phyloP scores from a whole-genome alignment of 768 basidiomycete species.

The Cystofilobasidium ferigula region DNA sequence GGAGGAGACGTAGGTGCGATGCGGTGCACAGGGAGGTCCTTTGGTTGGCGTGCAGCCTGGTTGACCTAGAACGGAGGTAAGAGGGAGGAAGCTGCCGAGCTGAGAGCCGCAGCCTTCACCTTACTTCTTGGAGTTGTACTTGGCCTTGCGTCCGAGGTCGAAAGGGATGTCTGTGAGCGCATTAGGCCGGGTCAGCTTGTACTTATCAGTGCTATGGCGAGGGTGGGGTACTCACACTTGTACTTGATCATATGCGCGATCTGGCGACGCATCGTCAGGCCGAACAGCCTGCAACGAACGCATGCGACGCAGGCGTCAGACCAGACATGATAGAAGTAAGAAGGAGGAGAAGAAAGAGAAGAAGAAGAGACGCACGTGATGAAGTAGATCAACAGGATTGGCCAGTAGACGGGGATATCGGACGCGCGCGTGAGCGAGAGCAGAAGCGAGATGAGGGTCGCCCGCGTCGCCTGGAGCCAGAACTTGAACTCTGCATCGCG shows the following conservation, averaged over 20 bases:
- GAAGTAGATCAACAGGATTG: conserved; percentile 95
- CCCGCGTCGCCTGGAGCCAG: conserved; percentile 80
- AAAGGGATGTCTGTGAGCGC: conserved; percentile 22
- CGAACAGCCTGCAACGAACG: conserved; percentile 12
- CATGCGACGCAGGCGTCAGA: neutral
- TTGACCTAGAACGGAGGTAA: too few species aligned
- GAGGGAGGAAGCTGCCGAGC: too few species aligned
- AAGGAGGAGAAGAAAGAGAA: too few species aligned
- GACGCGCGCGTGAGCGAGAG: conserved; percentile 75
- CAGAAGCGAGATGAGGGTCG: conserved; percentile 66
- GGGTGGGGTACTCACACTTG: conserved; percentile 45
- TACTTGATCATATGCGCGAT: conserved; percentile 96
- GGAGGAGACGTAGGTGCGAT: too few species aligned
- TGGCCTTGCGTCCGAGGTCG: conserved; percentile 25
- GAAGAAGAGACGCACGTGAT: conserved; percentile 63
- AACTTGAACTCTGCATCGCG: conserved; percentile 40
- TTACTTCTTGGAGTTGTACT: conserved; percentile 19
- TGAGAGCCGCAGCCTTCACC: too few species aligned
- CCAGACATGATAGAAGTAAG: too few species aligned
- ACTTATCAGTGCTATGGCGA: neutral
- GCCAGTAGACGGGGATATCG: conserved; percentile 98
- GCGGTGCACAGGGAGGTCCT: too few species aligned
- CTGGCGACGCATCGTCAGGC: conserved; percentile 26
- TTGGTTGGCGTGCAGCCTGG: too few species aligned
- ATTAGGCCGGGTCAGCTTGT: neutral